These are phyloP conservation scores for Cladosporium cucumerinum DNA, from an alignment of 2,329 filamentous ascomycete species.

Conservation along the genomic window DNA sequence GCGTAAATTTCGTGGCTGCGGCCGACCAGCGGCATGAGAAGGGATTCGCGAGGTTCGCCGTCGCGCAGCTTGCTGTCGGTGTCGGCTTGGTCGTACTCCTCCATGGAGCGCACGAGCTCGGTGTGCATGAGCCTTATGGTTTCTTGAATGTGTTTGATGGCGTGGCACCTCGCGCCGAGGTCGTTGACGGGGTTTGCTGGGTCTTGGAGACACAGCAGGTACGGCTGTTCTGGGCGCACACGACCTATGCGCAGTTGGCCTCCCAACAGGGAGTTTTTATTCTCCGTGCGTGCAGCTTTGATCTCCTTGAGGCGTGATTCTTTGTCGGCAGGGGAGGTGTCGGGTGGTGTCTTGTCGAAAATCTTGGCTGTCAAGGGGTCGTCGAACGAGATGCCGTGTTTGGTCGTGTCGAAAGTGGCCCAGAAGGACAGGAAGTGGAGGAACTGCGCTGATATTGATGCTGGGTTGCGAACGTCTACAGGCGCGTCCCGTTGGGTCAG, in stretches of 20 bases:
- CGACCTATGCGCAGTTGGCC: slow-evolving; percentile 40
- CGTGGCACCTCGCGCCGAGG: slow-evolving; percentile 49
- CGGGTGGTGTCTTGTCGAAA: background rate
- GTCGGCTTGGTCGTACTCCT: background rate
- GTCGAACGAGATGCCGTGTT: slow-evolving; percentile 44
- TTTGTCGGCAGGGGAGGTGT: background rate
- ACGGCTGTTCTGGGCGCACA: slow-evolving; percentile 27
- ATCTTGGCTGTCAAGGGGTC: slow-evolving; percentile 5
- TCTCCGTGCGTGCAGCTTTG: background rate
- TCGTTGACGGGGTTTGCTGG: slow-evolving; percentile 58
- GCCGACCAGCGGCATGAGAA: slow-evolving; percentile 28
- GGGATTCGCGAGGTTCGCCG: slow-evolving; percentile 2
- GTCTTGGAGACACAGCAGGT: slow-evolving; percentile 56
- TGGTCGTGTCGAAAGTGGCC: slow-evolving; percentile 44
- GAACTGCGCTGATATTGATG: slow-evolving; percentile 42
- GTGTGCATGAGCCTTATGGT: slow-evolving; percentile 36
- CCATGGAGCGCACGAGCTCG: slow-evolving; percentile 21
- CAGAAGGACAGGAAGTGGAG: slow-evolving; percentile 52
- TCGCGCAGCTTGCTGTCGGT: background rate
- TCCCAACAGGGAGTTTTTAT: background rate
- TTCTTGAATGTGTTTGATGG: slow-evolving; percentile 49
- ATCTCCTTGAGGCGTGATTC: background rate
- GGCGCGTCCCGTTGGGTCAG: slow-evolving; percentile 36
- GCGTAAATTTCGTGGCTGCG: slow-evolving; percentile 28
- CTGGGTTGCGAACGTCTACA: slow-evolving; percentile 10